A percentile compares a stretch with the other conserved stretches of the same genome.
phyloP scores from a whole-genome alignment of 208 protist species.

The Wallacemonas sp. region DNA sequence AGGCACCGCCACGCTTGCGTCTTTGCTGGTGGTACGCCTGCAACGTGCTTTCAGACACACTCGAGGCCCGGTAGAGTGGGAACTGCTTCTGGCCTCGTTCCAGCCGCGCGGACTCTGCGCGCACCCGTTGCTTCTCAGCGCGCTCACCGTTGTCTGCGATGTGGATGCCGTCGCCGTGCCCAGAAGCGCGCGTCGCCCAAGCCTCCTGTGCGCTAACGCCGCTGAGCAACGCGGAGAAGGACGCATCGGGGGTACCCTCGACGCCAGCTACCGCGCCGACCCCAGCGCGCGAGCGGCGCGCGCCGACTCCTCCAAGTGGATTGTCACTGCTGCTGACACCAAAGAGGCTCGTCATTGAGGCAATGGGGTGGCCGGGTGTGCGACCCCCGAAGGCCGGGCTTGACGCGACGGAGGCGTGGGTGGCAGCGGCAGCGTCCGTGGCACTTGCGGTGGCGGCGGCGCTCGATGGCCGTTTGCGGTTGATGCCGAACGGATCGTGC shows the following conservation, averaged over 20 bases:
- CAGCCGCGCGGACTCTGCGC: background rate
- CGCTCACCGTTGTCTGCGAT: no score
- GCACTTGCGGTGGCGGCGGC: background rate
- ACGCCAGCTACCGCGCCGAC: no score
- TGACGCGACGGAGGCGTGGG: background rate
- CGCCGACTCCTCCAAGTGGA: background rate
- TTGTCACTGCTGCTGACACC: background rate
- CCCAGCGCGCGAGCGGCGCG: background rate
- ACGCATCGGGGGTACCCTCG: no score
- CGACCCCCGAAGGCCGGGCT: background rate
- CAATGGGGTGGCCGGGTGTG: background rate
- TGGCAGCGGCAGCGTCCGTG: background rate
- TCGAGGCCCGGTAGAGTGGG: conserved; percentile 65
- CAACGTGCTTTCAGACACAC: conserved; percentile 72
- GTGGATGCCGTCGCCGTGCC: no score
- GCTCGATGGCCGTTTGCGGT: conserved; percentile 8
- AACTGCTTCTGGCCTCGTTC: conserved; percentile 19
- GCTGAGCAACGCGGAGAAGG: no score
- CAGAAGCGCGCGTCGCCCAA: no score
- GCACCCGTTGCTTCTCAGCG: background rate
- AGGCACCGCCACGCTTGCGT: background rate
- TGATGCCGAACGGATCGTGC: conserved; percentile 34
- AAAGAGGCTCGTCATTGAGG: conserved; percentile 6
- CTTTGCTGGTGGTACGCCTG: conserved; percentile 22
- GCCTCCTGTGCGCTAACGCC: no score